Base-by-base conservation (phyloP, 2,329 filamentous ascomycete genomes). In the Talaromyces sp. region DNA sequence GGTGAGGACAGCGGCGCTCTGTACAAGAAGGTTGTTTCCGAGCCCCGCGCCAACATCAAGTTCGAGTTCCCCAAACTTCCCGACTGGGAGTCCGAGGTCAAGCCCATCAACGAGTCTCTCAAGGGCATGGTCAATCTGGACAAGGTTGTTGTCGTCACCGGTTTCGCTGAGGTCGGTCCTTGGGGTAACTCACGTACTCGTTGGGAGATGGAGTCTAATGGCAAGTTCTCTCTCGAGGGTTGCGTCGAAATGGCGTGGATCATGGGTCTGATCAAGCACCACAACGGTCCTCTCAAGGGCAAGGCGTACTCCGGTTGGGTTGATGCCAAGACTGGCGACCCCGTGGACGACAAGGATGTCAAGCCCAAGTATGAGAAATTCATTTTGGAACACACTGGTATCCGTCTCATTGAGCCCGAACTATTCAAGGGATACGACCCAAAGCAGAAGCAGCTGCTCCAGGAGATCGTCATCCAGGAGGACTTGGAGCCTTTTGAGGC, bases 181-280 rank as follows among this genome's bases (percentile, higher is more conserved):
- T 99, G 94, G 95, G 94, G 94, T 80, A 99, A 97, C 80, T 93
- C 94, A 2, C 87, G 94, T 67, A 99, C 94, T 41, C 87, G 94
- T 57, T 99, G 94, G 94, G 94, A 99, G 80, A 99, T 99, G 93
- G 94, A 99, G 75, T 92, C 94, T 1, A 87, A 92, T 63, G 94
- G 94, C 70, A 85, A 96, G 69, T 99, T 99, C 79, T 97, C 94
- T 8, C 85, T 99, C 13, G 95, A 99, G 75, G 94, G 94, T 27
- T 97, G 94, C 68, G 88, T 99, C 55, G 94, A 99, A 77, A 99
- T 99, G 94, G 92, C 94, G 29, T 99, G 94, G 94, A 91, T 99
- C 75, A 99, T 97, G 93, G 94, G 94, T 69, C 86, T 97, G 55
- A 97, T 99, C 80, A 97, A 93, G 82, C 96, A 99, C 75, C 90